These are phyloP conservation scores for Xylariaceae sp. DNA, from an alignment of 2,329 filamentous ascomycete genomes.

Conservation along the genomic window DNA sequence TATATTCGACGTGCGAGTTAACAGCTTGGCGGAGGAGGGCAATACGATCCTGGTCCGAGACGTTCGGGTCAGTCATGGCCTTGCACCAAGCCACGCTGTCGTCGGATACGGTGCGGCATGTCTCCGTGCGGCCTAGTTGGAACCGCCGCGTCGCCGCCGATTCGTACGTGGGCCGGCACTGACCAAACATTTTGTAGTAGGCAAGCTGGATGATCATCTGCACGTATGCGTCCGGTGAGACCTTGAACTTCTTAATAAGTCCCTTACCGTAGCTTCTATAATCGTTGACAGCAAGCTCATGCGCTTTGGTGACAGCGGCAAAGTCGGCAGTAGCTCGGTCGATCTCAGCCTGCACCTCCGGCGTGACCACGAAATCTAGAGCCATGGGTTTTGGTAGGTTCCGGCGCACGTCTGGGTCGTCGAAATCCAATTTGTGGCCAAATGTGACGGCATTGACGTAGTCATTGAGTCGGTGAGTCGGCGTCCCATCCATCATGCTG, in stretches of 20 bases:
- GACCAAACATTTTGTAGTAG: conserved; percentile 98
- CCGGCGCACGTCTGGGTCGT: conserved; percentile 69
- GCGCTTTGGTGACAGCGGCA: conserved; percentile 70
- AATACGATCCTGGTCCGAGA: conserved; percentile 59
- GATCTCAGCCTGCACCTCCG: conserved; percentile 70
- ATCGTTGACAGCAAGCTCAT: conserved; percentile 88
- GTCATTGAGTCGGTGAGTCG: conserved; percentile 94
- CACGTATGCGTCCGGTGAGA: conserved; percentile 93
- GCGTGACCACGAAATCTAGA: conserved; percentile 72
- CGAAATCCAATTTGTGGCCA: conserved; percentile 89
- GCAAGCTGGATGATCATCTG: conserved; percentile 98
- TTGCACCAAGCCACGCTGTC: conserved; percentile 87
- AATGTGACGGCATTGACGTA: conserved; percentile 89
- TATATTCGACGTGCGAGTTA: conserved; percentile 82
- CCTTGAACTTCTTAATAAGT: conserved; percentile 99
- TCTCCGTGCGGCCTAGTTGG: conserved; percentile 94
- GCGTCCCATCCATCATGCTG: conserved; percentile 99
- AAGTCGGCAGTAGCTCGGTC: conserved; percentile 75
- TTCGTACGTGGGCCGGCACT: conserved; percentile 96
- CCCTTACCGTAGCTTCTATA: conserved; percentile 98
- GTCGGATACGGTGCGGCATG: conserved; percentile 86
- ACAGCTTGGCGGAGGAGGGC: conserved; percentile 78
- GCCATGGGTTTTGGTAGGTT: conserved; percentile 74
- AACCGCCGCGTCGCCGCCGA: conserved; percentile 91
- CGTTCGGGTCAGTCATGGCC: conserved; percentile 67